Evolutionary conservation across 805 yeast genomes (phyloP), one percentile per base, ranked within the genome.

Genomic region (Jamesozyma hellenica): DNA sequence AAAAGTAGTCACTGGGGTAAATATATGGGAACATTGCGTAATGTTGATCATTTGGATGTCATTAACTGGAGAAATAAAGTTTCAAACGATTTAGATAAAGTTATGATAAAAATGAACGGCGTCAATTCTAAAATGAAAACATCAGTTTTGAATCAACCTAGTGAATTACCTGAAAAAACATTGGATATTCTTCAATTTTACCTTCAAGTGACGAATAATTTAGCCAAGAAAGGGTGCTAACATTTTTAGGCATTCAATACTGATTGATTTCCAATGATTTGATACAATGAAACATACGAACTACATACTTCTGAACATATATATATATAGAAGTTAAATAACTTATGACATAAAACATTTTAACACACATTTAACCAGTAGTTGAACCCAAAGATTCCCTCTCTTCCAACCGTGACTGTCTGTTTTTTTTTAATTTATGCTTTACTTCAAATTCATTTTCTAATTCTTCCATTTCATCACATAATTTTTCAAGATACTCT

Each of bases 1-100:
- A 63, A 67, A 29, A 82, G 92, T 42, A 66, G 94, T 1, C 73
- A 72, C 51, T 87, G 96, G 95, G 96, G 96, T 0, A 63, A 75
- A 34, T 84, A 82, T 58, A 55, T 77, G 47, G 96, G 96, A 0
- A 82, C 92, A 0, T 57, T 88, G 28, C 75, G 75, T 31, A 71
- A 77, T 46, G 85, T 82, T 3, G 95, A 87, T 60, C 96, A 87
- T 61, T 64, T 85, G 43, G 95, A 88, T 56, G 63, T 86, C 43
- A 84, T 87, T 36, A 88, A 87, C 54, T 81, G 95, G 94, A 72
- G 79, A 36, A 80, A 78, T 50, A 54, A 67, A 3, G 42, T 72
- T 3, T 70, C 74, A 42, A 67, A 50, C 41, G 58, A 52, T 33
- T 13, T 25, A 14, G 36, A 34, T 25, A 25, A 15, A 5, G 12